Evolutionary conservation across 192 early-diverging fungal genomes (phyloP).

Genomic region (Coemansia sp.): DNA sequence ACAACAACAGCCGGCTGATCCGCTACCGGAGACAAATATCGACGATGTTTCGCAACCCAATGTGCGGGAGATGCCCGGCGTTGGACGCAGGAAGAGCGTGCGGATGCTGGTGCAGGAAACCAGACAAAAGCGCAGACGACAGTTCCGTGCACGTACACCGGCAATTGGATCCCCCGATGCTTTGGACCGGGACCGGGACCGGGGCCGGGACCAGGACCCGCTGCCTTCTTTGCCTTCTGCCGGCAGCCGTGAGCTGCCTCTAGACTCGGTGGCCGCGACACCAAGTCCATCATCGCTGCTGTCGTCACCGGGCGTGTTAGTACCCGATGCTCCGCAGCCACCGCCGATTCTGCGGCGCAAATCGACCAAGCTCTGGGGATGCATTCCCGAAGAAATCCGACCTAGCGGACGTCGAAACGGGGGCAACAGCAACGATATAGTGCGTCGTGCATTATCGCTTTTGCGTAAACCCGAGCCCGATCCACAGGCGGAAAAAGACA

Average conservation of each 20-base stretch:
- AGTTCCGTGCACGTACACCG: neutral
- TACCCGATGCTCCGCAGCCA: neutral
- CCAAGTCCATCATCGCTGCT: neutral
- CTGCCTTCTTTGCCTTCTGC: neutral
- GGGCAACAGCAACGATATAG: slow-evolving; percentile 35
- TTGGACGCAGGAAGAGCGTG: slow-evolving; percentile 56
- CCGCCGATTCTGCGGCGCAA: slow-evolving; percentile 52
- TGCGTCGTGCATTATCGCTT: slow-evolving; percentile 51
- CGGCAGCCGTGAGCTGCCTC: neutral
- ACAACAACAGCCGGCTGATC: slow-evolving; percentile 1
- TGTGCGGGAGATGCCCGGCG: neutral
- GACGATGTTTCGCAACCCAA: too few relatives aligned
- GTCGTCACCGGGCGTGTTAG: neutral
- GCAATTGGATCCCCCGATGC: neutral
- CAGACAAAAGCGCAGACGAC: slow-evolving; percentile 17
- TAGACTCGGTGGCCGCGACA: neutral
- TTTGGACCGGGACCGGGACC: neutral
- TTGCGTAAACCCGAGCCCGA: slow-evolving; percentile 50
- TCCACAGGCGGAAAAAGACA: slow-evolving; percentile 51
- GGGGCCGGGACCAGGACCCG: neutral
- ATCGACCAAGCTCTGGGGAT: slow-evolving; percentile 58
- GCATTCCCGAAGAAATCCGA: slow-evolving; percentile 52
- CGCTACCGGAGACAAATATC: too few relatives aligned
- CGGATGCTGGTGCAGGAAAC: slow-evolving; percentile 57
- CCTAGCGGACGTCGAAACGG: slow-evolving; percentile 12